Base-by-base conservation (phyloP, 257 asterid species). In the Oldenlandia corymbosa region DNA sequence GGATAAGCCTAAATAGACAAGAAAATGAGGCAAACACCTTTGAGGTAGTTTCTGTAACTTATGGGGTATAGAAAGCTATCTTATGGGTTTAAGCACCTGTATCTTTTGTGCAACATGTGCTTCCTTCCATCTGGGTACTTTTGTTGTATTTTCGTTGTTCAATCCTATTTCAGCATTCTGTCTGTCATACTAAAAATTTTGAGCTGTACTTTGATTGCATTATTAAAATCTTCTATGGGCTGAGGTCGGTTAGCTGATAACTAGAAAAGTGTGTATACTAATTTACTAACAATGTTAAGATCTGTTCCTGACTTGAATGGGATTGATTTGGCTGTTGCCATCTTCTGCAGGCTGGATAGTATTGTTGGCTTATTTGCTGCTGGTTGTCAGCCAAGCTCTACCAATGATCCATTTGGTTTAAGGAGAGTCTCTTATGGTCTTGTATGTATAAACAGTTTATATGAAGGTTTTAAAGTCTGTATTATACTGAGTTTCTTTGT, bases 361-460 rank as follows among this genome's bases (percentile, higher is more conserved):
- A 85, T 92, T 73, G 82, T 92, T 58, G 99, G 97, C 71, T 74
- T 92, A 80, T 87, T 92, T 83, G 95, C 95, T 68, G 96, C 96
- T 71, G 99, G 97, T 70, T 92, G 99, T 81, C 95, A 92, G 79
- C 96, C 95, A 67, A 92, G 76, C 83, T 89, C 97, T 51, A 68
- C 80, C 31, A 87, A 79, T 66, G 99, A 92, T 63, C 99, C 99
- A 34, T 92, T 92, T 74, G 99, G 97, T 69, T 75, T 92, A 73
- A 80, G 99, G 73, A 81, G 99, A 85, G 84, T 87, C 73, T 84
- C 99, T 59, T 89, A 92, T 58, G 95, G 97, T 74, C 88, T 92
- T 56, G 99, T 89, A 88, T 65, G 96, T 66, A 70, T 23, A 61
- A 36, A 41, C 17, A 76, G 60, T 67, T 48, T 60, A 36, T 62